phyloP scores from a whole-genome alignment of 176 grass and related monocot genomes.

The Eleusine coracana region DNA sequence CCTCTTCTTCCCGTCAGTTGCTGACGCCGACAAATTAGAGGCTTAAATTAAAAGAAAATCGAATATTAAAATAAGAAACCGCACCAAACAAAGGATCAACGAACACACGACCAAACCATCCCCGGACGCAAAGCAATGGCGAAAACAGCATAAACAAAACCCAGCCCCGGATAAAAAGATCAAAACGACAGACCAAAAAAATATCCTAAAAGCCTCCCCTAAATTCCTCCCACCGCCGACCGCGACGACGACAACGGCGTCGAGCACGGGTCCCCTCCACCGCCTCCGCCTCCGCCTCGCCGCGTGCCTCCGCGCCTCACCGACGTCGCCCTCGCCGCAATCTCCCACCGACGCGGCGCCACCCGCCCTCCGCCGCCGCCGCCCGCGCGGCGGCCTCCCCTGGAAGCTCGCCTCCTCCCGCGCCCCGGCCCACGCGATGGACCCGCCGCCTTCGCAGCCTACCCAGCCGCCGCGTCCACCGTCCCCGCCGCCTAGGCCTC shows the following conservation, averaged over 20 bases:
- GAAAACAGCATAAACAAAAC: slow-evolving; percentile 33
- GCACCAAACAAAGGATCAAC: slow-evolving; percentile 14
- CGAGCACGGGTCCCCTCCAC: slow-evolving; percentile 45
- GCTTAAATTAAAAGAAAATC: not conserved
- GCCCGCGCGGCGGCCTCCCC: slow-evolving; percentile 25
- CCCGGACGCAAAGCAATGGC: not conserved
- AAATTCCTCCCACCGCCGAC: slow-evolving; percentile 41
- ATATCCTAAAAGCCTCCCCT: slow-evolving; percentile 37
- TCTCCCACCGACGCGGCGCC: slow-evolving; percentile 7
- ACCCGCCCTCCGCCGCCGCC: slow-evolving; percentile 31
- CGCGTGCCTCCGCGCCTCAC: slow-evolving; percentile 35
- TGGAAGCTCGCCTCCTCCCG: slow-evolving; percentile 29
- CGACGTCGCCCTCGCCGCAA: slow-evolving; percentile 17
- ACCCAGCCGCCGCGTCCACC: not conserved
- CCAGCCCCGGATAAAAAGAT: not conserved
- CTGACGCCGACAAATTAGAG: not conserved
- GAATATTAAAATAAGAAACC: not conserved
- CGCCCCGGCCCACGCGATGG: slow-evolving; percentile 45
- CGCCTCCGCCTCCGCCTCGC: slow-evolving; percentile 48
- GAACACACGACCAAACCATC: not conserved
- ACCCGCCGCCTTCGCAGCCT: slow-evolving; percentile 29
- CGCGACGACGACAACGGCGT: slow-evolving; percentile 32
- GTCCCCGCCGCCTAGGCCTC: not conserved
- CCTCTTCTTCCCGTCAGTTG: not conserved
- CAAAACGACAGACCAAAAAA: slow-evolving; percentile 22